Conservation (phyloP, 345 rosid species). For the Eucalyptus pauciflora region DNA sequence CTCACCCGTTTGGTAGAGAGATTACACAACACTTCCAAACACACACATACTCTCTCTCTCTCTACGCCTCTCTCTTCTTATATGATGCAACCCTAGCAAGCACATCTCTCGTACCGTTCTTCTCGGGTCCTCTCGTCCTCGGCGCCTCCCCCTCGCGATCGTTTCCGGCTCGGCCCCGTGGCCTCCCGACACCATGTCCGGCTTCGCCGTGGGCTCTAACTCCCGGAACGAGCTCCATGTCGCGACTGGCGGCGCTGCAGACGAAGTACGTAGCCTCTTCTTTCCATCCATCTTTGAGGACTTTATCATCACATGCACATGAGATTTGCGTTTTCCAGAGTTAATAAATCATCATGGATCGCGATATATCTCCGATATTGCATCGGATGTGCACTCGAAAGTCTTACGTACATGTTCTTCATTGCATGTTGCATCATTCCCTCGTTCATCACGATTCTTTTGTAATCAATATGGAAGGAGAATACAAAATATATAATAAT, state of each 20-base stretch:
- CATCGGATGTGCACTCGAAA: not conserved
- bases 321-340: not conserved
- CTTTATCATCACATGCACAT: not conserved
- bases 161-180: slow-evolving; percentile 7
- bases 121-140: not conserved
- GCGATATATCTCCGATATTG: rapidly evolving
- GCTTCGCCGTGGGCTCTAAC: slow-evolving; percentile 24
- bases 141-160: not conserved
- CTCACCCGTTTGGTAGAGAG: slow-evolving; percentile 67
- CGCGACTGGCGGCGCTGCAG: not conserved
- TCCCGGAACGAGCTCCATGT: slow-evolving; percentile 10
- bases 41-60: not conserved
- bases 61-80: not conserved
- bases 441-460: not conserved
- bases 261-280: slow-evolving; percentile 14
- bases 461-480: not conserved
- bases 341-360: not conserved
- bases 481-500: not conserved
- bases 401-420: not conserved
- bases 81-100: not conserved
- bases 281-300: not conserved
- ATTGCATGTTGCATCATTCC: not conserved
- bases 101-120: slow-evolving; percentile 1
- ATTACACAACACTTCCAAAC: not conserved
- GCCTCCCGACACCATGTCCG: slow-evolving; percentile 37